Evolutionary conservation across 345 rosid genomes (phyloP).

Genomic region (Eucalyptus polyanthemos): DNA sequence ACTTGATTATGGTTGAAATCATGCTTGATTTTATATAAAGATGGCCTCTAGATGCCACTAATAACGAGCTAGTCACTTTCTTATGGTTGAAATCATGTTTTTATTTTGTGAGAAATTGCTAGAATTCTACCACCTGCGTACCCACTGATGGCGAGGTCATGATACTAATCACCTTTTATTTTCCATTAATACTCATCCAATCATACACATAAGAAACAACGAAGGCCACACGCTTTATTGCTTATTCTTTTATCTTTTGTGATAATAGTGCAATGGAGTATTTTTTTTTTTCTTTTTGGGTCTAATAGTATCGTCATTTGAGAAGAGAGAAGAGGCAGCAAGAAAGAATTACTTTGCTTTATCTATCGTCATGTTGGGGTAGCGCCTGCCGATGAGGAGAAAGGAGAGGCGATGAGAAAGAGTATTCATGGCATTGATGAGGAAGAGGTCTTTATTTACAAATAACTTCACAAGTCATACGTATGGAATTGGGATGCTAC

Average conservation of each 20-base stretch:
- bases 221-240: rapidly evolving
- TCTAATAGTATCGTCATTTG: no score
- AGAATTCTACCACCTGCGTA: neutral
- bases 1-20: neutral
- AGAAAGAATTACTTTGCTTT: neutral
- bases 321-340: neutral
- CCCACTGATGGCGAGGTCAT: neutral
- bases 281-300: no score
- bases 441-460: neutral
- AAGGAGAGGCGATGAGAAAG: neutral
- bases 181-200: neutral
- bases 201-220: neutral
- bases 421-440: neutral
- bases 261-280: neutral
- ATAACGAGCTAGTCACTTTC: neutral
- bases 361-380: neutral
- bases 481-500: neutral
- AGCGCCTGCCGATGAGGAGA: neutral
- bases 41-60: neutral
- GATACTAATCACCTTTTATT: neutral
- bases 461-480: neutral
- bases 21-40: neutral
- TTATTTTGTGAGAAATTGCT: neutral
- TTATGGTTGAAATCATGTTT: neutral
- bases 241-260: neutral